Percentiles rank a stretch among this genome's conserved stretches.
Evolutionary conservation across 169 alveolate genomes (phyloP).

Genomic region (Cryptosporidium andersoni): DNA sequence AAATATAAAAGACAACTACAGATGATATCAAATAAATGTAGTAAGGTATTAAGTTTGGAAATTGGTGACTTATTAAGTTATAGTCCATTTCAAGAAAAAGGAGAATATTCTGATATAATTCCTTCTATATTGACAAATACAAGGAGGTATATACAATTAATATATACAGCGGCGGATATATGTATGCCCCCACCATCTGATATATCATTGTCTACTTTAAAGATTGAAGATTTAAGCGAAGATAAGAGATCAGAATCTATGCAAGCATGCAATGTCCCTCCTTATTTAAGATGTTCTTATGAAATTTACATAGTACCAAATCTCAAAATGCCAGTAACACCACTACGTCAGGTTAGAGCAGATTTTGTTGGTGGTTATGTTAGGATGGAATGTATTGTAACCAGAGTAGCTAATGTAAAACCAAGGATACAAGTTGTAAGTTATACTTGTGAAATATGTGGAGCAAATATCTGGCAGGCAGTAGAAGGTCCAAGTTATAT

Average conservation of each 20-base stretch:
- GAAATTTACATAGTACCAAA: constrained; percentile 80
- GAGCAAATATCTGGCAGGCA: constrained; percentile 84
- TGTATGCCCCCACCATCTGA: constrained; percentile 24
- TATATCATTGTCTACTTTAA: constrained; percentile 1
- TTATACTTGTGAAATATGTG: constrained; percentile 95
- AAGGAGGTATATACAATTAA: constrained; percentile 70
- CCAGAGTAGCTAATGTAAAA: constrained; percentile 90
- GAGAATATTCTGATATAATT: constrained; percentile 38
- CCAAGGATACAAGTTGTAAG: constrained; percentile 94
- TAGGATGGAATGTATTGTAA: constrained; percentile 87
- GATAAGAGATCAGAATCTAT: constrained; percentile 72
- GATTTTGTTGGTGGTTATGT: constrained; percentile 88
- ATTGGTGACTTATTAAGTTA: constrained; percentile 57
- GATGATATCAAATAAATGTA: constrained; percentile 43
- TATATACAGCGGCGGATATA: constrained; percentile 63
- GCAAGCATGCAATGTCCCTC: constrained; percentile 84
- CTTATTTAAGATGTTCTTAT: constrained; percentile 74
- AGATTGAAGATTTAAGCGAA: constrained; percentile 42
- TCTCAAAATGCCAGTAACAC: constrained; percentile 78
- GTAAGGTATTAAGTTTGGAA: constrained; percentile 11
- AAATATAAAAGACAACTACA: constrained; percentile 58
- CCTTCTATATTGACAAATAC: constrained; percentile 61
- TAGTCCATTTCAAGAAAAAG: constrained; percentile 35
- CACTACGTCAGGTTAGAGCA: constrained; percentile 90
- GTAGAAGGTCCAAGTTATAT: constrained; percentile 85